phyloP scores from a whole-genome alignment of 768 basidiomycete species.

The Boletus huronensis region DNA sequence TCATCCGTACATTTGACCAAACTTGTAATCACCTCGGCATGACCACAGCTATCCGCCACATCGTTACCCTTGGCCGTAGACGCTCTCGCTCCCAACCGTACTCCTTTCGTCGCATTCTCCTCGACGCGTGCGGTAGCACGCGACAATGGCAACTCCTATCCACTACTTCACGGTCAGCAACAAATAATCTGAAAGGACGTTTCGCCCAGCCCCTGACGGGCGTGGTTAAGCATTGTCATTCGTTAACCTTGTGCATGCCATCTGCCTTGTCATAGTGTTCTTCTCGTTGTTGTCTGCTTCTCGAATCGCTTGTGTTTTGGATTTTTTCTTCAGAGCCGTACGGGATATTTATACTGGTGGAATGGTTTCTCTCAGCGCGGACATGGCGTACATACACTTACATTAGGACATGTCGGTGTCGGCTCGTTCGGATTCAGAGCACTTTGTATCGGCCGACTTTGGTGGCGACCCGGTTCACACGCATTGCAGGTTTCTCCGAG shows the following conservation, averaged over 20 bases:
- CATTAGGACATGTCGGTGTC: slow-evolving; percentile 8
- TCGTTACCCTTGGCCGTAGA: not conserved
- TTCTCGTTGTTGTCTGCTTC: not conserved
- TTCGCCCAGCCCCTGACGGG: not conserved
- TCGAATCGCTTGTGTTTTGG: not conserved
- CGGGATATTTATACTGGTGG: not conserved
- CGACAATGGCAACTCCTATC: not conserved
- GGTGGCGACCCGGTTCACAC: slow-evolving; percentile 10
- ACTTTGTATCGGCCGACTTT: slow-evolving; percentile 13
- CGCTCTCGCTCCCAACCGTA: not conserved
- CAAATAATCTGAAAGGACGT: slow-evolving; percentile 12
- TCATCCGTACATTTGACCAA: slow-evolving; percentile 1
- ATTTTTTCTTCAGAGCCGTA: not conserved
- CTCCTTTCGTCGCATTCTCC: not conserved
- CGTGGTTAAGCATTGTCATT: too few relatives aligned
- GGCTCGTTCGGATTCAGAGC: slow-evolving; percentile 2
- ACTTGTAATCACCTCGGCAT: not conserved
- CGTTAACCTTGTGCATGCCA: not conserved
- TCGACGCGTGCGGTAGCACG: not conserved
- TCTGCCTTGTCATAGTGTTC: not conserved
- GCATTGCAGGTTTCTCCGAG: not conserved
- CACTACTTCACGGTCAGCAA: slow-evolving; percentile 5
- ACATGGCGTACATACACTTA: not conserved
- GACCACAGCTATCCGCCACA: not conserved
- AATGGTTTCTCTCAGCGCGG: not conserved